These are phyloP conservation scores for Leptodontidium sp. DNA, from an alignment of 2,329 filamentous ascomycete species.

Conservation along the genomic window DNA sequence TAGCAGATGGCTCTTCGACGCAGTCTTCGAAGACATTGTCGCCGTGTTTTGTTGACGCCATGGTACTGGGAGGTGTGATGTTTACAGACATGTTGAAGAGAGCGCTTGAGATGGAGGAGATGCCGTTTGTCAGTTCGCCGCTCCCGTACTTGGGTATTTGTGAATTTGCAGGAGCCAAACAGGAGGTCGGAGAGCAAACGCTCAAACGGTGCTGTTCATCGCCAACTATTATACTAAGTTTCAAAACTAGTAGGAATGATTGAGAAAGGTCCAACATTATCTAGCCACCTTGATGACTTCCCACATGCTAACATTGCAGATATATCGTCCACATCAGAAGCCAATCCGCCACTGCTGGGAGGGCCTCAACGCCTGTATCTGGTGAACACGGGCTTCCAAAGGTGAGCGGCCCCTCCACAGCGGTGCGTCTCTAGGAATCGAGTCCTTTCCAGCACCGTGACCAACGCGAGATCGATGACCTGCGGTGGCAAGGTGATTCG, in stretches of 20 bases:
- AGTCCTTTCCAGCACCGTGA: background rate
- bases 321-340: no score
- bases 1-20: background rate
- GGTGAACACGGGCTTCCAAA: no score
- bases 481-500: no score
- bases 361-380: no score
- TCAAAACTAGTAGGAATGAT: background rate
- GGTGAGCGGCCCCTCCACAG: no score
- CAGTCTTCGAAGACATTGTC: slow-evolving; percentile 3
- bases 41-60: background rate
- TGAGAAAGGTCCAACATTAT: no score
- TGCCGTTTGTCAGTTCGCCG: background rate
- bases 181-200: background rate
- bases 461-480: background rate
- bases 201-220: background rate
- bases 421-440: no score
- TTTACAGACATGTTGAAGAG: background rate
- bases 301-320: no score
- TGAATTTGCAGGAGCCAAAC: background rate
- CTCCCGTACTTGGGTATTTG: background rate
- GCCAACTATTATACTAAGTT: no score
- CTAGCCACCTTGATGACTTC: no score
- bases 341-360: no score
- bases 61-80: background rate
- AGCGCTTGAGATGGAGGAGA: background rate